Evolutionary conservation across 208 protist species (phyloP).

Genomic region (Trypanosoma mega): DNA sequence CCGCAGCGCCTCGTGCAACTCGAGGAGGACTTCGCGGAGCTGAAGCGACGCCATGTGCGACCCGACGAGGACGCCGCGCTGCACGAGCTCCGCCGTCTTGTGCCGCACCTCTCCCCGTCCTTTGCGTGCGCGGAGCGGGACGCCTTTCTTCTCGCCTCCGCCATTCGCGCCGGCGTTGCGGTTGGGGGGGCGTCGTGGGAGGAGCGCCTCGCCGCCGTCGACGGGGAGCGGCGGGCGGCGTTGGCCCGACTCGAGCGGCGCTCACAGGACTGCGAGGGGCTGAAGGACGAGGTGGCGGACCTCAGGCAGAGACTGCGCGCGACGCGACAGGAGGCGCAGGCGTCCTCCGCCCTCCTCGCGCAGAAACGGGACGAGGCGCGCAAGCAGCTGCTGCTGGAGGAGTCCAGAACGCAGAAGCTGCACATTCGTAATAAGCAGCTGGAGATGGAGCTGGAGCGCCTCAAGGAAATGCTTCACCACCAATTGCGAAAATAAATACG

Average conservation of each 20-base stretch:
- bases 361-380: constrained; percentile 71
- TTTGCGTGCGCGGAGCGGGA: constrained; percentile 69
- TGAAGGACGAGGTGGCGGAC: constrained; percentile 50
- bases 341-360: constrained; percentile 45
- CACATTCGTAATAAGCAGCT: constrained; percentile 62
- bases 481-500: constrained; percentile 19
- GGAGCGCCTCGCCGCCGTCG: constrained; percentile 41
- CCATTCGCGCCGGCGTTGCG: constrained; percentile 50
- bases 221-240: constrained; percentile 52
- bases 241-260: constrained; percentile 38
- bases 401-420: constrained; percentile 68
- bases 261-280: constrained; percentile 41
- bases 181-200: constrained; percentile 32
- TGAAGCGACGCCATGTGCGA: constrained; percentile 12
- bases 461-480: constrained; percentile 33
- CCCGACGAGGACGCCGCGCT: constrained; percentile 25
- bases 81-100: constrained; percentile 54
- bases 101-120: constrained; percentile 69
- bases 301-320: constrained; percentile 44
- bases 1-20: not conserved
- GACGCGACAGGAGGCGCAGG: constrained; percentile 41
- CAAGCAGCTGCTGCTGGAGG: constrained; percentile 77
- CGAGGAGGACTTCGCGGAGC: not conserved
- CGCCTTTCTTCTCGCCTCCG: constrained; percentile 51
- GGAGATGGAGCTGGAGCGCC: constrained; percentile 59